Percentiles rank a stretch among this genome's conserved stretches.
Evolutionary conservation across 345 rosid genomes (phyloP).

Genomic region (Murraya paniculata): DNA sequence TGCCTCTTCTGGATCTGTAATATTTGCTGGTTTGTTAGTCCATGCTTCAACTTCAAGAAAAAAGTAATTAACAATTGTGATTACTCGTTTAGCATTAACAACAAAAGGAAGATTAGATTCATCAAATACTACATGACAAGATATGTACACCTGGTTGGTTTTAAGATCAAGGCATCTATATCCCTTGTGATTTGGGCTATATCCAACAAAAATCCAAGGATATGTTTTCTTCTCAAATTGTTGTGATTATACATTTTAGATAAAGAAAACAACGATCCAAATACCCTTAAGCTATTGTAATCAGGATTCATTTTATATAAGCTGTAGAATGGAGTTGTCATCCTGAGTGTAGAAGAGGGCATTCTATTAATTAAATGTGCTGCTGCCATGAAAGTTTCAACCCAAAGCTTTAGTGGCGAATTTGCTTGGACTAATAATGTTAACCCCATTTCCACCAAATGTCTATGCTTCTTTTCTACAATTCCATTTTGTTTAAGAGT

Average conservation of each 20-base stretch:
- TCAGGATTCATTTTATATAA: neutral
- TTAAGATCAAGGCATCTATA: neutral
- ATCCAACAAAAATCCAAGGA: neutral
- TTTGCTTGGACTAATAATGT: slow-evolving; percentile 1
- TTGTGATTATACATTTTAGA: neutral
- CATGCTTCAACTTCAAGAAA: too few species aligned
- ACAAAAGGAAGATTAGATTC: neutral
- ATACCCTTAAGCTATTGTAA: neutral
- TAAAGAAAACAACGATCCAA: neutral
- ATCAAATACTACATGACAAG: neutral
- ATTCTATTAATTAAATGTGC: slow-evolving; percentile 3
- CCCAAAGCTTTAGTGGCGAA: neutral
- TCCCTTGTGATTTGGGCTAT: neutral
- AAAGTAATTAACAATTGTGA: too few species aligned
- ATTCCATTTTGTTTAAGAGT: slow-evolving; percentile 5
- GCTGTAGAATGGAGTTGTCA: neutral
- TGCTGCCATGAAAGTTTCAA: neutral
- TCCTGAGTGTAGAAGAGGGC: neutral
- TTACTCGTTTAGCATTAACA: too few species aligned
- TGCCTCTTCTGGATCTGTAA: too few species aligned
- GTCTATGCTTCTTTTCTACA: neutral
- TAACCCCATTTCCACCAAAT: neutral
- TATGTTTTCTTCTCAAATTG: neutral
- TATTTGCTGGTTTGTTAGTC: too few species aligned
- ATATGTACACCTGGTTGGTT: neutral